phyloP scores from a whole-genome alignment of 441 rosid species.

The Geranium incanum region DNA sequence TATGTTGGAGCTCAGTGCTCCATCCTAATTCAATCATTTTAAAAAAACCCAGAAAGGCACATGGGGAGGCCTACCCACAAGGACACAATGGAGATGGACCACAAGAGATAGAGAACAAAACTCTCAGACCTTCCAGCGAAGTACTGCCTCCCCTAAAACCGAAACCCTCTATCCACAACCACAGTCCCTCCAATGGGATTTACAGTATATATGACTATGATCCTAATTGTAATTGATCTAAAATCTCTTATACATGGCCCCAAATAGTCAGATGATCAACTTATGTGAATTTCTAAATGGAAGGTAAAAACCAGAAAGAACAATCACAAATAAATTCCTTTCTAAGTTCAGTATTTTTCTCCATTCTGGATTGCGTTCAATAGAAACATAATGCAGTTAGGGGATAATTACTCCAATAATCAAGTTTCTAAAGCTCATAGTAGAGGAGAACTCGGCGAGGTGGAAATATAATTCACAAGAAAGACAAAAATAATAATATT shows the following conservation, averaged over 20 bases:
- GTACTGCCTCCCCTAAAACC: slow-evolving; percentile 5
- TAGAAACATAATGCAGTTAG: not conserved
- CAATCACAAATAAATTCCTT: not conserved
- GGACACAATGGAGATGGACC: slow-evolving; percentile 1
- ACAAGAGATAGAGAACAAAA: not conserved
- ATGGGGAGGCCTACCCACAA: not conserved
- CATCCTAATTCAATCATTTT: slow-evolving; percentile 1
- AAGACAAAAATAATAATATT: too few species aligned
- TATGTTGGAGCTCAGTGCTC: not conserved
- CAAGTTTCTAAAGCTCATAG: too few species aligned
- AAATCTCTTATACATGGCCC: not conserved
- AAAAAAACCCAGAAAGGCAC: not conserved
- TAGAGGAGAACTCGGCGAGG: too few species aligned
- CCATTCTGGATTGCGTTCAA: not conserved
- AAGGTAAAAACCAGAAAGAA: not conserved
- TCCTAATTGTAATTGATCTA: not conserved
- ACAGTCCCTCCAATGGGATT: not conserved
- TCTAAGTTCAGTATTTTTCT: too few species aligned
- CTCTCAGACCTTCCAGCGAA: not conserved
- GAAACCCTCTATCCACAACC: not conserved
- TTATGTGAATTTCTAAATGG: not conserved
- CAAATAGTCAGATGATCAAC: not conserved
- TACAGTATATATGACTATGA: not conserved
- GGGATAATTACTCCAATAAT: not conserved
- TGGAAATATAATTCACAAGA: too few species aligned